A percentile compares a stretch with the other conserved stretches of the same genome.
These are phyloP conservation scores for Clonostachys rhizophaga DNA, from an alignment of 2,329 filamentous ascomycete genomes.

Conservation along the genomic window DNA sequence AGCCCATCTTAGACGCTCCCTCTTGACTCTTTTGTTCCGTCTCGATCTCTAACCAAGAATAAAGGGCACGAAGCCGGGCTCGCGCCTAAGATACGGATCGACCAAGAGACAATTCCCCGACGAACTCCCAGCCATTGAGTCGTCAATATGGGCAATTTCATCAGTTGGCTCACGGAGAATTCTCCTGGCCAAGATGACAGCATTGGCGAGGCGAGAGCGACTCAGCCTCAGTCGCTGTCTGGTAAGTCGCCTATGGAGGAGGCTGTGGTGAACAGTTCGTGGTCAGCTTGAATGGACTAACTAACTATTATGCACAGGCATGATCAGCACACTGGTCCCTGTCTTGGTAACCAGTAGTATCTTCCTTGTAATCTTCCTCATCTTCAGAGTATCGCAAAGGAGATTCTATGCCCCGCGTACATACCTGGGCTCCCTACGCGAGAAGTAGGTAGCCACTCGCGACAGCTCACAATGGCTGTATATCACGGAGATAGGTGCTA, in stretches of 20 bases:
- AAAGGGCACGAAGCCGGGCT: too few relatives aligned
- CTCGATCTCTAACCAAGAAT: too few relatives aligned
- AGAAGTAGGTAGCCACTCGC: neutral
- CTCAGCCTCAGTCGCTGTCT: conserved; percentile 24
- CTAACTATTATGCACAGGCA: conserved; percentile 15
- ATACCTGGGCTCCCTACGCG: conserved; percentile 16
- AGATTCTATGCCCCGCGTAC: conserved; percentile 53
- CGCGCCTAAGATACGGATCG: neutral
- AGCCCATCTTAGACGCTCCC: neutral
- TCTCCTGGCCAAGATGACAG: conserved; percentile 9
- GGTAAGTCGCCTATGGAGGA: conserved; percentile 13
- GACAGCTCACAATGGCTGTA: neutral
- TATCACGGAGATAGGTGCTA: neutral
- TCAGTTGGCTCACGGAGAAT: conserved; percentile 29
- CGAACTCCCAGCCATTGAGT: neutral
- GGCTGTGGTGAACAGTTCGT: neutral
- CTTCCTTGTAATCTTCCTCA: conserved; percentile 46
- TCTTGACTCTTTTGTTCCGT: too few relatives aligned
- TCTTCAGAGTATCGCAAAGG: conserved; percentile 38
- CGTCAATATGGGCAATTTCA: conserved; percentile 26
- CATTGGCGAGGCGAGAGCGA: conserved; percentile 12
- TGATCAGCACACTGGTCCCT: conserved; percentile 48
- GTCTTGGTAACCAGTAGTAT: conserved; percentile 40
- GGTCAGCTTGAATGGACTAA: neutral
- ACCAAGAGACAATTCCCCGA: neutral